Percentiles rank a stretch among this genome's conserved stretches.
Evolutionary conservation across 2,329 filamentous ascomycete species (phyloP).

Genomic region (Colletotrichum tofieldiae): DNA sequence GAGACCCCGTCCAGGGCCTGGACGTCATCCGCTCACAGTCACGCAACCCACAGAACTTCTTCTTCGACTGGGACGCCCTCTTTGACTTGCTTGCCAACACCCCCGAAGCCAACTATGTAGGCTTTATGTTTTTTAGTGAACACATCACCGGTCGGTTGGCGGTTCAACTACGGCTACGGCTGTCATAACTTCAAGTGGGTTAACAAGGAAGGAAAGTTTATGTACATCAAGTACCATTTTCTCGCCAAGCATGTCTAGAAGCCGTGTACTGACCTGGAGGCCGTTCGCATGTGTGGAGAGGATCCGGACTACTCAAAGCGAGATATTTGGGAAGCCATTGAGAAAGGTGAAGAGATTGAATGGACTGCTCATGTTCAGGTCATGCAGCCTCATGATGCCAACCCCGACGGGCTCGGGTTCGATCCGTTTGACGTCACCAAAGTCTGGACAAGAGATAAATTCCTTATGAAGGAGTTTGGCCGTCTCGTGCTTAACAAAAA

Average conservation of each 20-base stretch:
- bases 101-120: constrained; percentile 64
- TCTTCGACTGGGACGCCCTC: constrained; percentile 63
- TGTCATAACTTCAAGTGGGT: constrained; percentile 65
- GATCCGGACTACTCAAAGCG: constrained; percentile 68
- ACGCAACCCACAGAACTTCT: constrained; percentile 63
- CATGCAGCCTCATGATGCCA: constrained; percentile 69
- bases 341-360: constrained; percentile 65
- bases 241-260: constrained; percentile 63
- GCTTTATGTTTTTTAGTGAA: constrained; percentile 66
- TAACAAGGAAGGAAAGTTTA: constrained; percentile 62
- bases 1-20: constrained; percentile 63
- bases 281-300: constrained; percentile 61
- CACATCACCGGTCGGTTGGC: constrained; percentile 63
- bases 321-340: constrained; percentile 70
- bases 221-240: constrained; percentile 68
- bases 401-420: constrained; percentile 65
- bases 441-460: constrained; percentile 64
- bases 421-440: constrained; percentile 70
- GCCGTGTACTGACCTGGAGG: constrained; percentile 62
- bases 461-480: constrained; percentile 66
- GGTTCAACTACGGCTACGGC: constrained; percentile 59
- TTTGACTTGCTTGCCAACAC: constrained; percentile 66
- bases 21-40: constrained; percentile 64
- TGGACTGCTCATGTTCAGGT: constrained; percentile 72
- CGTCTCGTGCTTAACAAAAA: constrained; percentile 68